Percentiles rank a stretch among this genome's conserved stretches.
Evolutionary conservation across 2,329 filamentous ascomycete genomes (phyloP).

Genomic region (Chaetomium strumarium): DNA sequence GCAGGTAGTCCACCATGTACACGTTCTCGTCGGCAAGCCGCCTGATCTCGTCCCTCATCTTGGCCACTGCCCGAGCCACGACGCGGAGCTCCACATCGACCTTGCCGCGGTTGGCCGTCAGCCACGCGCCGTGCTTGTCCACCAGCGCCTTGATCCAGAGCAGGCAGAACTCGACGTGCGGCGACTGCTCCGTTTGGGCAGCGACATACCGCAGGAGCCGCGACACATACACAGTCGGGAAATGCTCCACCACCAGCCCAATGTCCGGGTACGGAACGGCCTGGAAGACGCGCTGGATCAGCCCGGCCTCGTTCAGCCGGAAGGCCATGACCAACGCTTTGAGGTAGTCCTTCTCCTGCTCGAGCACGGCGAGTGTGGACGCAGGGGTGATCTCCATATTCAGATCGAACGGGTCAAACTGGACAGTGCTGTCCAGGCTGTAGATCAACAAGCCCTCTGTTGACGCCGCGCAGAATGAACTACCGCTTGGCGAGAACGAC

Average conservation of each 20-base stretch:
- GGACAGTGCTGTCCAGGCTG: constrained; percentile 73
- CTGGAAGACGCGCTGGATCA: constrained; percentile 83
- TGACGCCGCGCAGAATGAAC: constrained; percentile 87
- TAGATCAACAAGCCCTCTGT: constrained; percentile 94
- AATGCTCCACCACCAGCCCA: constrained; percentile 65
- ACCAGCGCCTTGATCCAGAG: constrained; percentile 84
- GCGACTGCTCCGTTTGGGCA: constrained; percentile 79
- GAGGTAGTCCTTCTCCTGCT: constrained; percentile 70
- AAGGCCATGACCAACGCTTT: constrained; percentile 97
- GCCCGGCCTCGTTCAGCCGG: constrained; percentile 77
- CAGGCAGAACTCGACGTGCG: constrained; percentile 91
- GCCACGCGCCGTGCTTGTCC: constrained; percentile 75
- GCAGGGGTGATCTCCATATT: constrained; percentile 90
- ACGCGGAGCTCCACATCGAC: constrained; percentile 80
- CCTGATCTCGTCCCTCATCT: constrained; percentile 77
- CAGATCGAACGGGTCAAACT: constrained; percentile 95
- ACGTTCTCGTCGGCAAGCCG: constrained; percentile 80
- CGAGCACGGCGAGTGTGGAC: constrained; percentile 65
- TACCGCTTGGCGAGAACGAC: constrained; percentile 81
- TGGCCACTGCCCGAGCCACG: constrained; percentile 71
- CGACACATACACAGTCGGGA: constrained; percentile 82
- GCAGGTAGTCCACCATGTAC: constrained; percentile 81
- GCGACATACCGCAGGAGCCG: constrained; percentile 83
- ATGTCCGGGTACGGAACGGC: constrained; percentile 71
- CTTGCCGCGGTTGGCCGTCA: constrained; percentile 73